These are phyloP conservation scores for Colletotrichum sidae DNA, from an alignment of 2,329 filamentous ascomycete species.

Conservation along the genomic window DNA sequence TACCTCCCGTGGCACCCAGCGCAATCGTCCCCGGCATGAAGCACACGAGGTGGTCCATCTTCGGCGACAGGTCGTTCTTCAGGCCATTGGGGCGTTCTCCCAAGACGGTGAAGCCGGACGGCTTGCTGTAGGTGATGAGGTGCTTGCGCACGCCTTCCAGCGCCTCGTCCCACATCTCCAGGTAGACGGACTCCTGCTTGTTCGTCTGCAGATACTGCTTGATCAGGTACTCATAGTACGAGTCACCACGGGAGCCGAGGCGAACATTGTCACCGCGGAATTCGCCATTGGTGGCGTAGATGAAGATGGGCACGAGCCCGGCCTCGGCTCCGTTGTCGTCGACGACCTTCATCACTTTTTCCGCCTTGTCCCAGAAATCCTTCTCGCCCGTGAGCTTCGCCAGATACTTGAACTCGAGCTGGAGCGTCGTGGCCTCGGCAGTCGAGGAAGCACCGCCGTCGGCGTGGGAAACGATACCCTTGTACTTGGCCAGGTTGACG, in stretches of 20 bases:
- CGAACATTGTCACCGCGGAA: conserved; percentile 90
- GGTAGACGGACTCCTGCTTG: conserved; percentile 85
- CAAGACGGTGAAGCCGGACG: conserved; percentile 86
- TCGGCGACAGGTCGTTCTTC: conserved; percentile 74
- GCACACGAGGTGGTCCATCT: conserved; percentile 98
- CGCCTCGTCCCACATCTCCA: conserved; percentile 92
- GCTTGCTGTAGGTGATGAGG: conserved; percentile 87
- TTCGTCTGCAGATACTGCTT: conserved; percentile 98
- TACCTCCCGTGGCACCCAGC: conserved; percentile 83
- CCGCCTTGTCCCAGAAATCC: conserved; percentile 90
- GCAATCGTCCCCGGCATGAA: conserved; percentile 98
- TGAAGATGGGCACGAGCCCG: conserved; percentile 91
- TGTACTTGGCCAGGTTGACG: conserved; percentile 82
- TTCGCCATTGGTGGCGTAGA: conserved; percentile 80
- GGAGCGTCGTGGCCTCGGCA: conserved; percentile 90
- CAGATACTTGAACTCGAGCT: conserved; percentile 97
- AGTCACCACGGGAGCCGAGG: conserved; percentile 92
- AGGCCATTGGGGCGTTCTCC: conserved; percentile 86
- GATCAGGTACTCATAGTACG: conserved; percentile 98
- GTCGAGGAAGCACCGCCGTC: conserved; percentile 92
- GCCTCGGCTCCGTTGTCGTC: conserved; percentile 84
- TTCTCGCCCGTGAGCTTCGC: conserved; percentile 94
- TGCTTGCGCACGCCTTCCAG: conserved; percentile 90
- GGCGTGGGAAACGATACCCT: conserved; percentile 83
- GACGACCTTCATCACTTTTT: conserved; percentile 91